Conservation (phyloP, 2,329 filamentous ascomycete genomes). For the Lachnellula cervina region DNA sequence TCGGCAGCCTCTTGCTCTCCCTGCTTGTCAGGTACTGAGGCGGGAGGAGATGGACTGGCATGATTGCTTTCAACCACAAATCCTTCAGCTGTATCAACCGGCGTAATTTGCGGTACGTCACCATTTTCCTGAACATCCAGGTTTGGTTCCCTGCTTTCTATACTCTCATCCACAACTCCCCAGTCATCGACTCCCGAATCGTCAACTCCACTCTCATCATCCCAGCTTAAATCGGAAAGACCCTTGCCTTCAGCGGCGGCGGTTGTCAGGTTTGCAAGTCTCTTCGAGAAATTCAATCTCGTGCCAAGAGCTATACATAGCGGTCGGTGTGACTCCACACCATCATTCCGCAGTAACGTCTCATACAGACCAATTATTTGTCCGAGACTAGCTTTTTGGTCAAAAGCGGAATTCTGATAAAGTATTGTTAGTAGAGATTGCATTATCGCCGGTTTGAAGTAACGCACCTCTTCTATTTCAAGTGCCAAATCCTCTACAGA, state of each 20-base stretch:
- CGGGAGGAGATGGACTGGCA: neutral
- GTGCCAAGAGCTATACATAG: conserved; percentile 54
- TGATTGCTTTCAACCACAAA: neutral
- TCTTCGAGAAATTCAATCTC: conserved; percentile 48
- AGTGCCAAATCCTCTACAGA: conserved; percentile 51
- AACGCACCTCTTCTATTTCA: conserved; percentile 52
- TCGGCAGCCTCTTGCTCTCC: neutral
- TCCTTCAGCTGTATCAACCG: neutral
- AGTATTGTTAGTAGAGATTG: conserved; percentile 26
- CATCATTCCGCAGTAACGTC: conserved; percentile 55
- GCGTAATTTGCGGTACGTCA: neutral
- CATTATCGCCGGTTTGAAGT: neutral
- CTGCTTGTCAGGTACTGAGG: conserved; percentile 1
- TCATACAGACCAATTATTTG: conserved; percentile 57
- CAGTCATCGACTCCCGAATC: conserved; percentile 18
- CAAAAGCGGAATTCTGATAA: conserved; percentile 43
- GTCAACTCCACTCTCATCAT: conserved; percentile 21
- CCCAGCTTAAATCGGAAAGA: conserved; percentile 26
- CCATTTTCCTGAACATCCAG: neutral
- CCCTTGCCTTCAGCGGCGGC: conserved; percentile 54
- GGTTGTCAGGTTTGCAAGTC: conserved; percentile 46
- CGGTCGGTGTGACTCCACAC: conserved; percentile 44
- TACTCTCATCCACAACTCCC: conserved; percentile 8
- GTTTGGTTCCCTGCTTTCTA: neutral
- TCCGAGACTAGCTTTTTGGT: conserved; percentile 46